Evolutionary conservation across 495 filamentous ascomycete species (phyloP), one percentile per base, ranked within the genome.

Genomic region (Choiromyces venosus): DNA sequence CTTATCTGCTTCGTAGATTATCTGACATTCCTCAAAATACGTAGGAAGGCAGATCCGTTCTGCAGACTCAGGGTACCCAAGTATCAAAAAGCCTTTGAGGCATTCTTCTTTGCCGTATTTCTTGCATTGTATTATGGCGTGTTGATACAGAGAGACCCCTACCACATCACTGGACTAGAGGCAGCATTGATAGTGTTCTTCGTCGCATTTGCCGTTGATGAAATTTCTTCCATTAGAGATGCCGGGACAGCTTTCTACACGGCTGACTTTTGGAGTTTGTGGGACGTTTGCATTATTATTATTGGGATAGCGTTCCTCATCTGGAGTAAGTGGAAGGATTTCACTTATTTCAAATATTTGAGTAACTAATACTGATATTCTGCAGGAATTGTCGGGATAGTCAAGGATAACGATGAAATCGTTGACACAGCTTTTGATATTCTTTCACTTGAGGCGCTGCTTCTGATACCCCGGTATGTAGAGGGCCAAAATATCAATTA

Each of bases 1-100:
- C 68, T 52, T 38, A 16, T 33, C 25, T 33, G 25, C 52, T 18
- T 29, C 52, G 52, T 61, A 33, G 52, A 33, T 18, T 14, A 14
- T 61, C 52, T 61, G 52, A 61, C 52, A 33, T 29, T 61, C 52
- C 12, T 33, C 52, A 61, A 61, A 61, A 69, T 66, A 44, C 72
- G 35, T 71, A 88, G 85, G 75, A 89, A 86, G 61, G 88, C 91
- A 39, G 94, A 96, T 81, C 91, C 91, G 3, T 97, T 91, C 79
- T 93, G 90, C 68, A 88, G 94, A 36, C 85, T 98, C 29, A 85
- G 93, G 68, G 93, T 97, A 0, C 94, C 94, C n/a, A 89, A 90
- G 72, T 97, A 98, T 79, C 89, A 93, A 52, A 97, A 97, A 81
- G 87, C 88, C 10, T 97, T 94, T 76, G 93, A 98, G 82, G 91